A percentile compares a stretch with the other conserved stretches of the same genome.
These are phyloP conservation scores for Penicillium diatomitis DNA, from an alignment of 495 filamentous ascomycete species.

Conservation along the genomic window DNA sequence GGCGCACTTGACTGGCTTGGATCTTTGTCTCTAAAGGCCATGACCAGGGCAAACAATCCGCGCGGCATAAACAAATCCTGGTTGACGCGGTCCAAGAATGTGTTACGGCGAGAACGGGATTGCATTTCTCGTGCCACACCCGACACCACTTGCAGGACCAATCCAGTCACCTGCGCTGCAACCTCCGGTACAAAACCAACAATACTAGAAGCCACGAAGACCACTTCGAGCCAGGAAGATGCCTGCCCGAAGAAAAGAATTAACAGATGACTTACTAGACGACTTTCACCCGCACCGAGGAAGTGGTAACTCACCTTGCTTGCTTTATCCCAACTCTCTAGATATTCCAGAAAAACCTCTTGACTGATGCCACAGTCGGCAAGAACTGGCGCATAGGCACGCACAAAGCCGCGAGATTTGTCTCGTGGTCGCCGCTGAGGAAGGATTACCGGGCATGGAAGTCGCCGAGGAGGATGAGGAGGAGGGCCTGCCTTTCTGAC, in stretches of 20 bases:
- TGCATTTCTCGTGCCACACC: conserved; percentile 9
- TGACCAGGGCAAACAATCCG: conserved; percentile 46
- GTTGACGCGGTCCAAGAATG: conserved; percentile 36
- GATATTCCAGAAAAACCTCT: conserved; percentile 10
- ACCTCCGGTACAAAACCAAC: conserved; percentile 1
- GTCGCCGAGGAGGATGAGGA: not conserved
- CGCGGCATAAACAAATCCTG: conserved; percentile 46
- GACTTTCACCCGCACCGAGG: too few relatives aligned
- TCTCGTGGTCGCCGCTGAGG: conserved; percentile 16
- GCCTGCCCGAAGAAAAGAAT: not conserved
- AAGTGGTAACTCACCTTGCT: conserved; percentile 4
- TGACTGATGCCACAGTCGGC: conserved; percentile 8
- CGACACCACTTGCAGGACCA: conserved; percentile 2
- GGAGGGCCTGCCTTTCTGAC: conserved; percentile 7
- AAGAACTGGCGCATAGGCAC: conserved; percentile 5
- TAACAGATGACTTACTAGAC: too few relatives aligned
- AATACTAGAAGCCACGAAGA: conserved; percentile 3
- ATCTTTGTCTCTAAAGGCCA: conserved; percentile 23
- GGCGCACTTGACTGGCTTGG: conserved; percentile 2
- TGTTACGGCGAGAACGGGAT: conserved; percentile 6
- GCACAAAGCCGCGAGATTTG: conserved; percentile 13
- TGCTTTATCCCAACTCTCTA: conserved; percentile 4
- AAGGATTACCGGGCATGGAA: conserved; percentile 18
- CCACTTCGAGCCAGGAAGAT: conserved; percentile 6
- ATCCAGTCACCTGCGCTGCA: not conserved